phyloP scores from a whole-genome alignment of 2,329 filamentous ascomycete genomes.

The Pestalotiopsis sp. region DNA sequence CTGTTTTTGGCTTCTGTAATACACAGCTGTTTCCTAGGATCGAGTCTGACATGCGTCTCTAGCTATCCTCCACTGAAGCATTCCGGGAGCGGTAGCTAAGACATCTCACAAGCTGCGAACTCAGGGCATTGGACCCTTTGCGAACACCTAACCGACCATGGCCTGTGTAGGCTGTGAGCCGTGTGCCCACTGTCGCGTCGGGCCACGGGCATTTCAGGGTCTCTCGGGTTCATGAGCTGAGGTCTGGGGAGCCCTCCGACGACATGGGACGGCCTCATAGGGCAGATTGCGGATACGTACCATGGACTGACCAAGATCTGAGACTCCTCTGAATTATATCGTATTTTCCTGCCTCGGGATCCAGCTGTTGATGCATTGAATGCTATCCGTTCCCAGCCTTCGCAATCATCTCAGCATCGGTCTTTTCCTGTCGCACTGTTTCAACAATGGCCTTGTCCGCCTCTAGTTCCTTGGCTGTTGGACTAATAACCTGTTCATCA shows the following conservation, averaged over 20 bases:
- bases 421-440: neutral
- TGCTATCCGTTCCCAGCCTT: neutral
- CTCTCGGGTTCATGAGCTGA: neutral
- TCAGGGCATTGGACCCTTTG: neutral
- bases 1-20: too few species aligned
- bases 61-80: neutral
- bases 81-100: neutral
- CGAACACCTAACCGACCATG: neutral
- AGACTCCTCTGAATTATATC: neutral
- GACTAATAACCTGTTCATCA: neutral
- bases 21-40: too few species aligned
- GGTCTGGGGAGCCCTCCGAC: conserved; percentile 2
- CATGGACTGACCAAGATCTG: neutral
- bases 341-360: neutral
- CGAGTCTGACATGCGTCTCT: neutral
- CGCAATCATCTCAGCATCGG: neutral
- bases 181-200: neutral
- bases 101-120: neutral
- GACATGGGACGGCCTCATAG: conserved; percentile 3
- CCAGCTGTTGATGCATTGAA: neutral
- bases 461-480: neutral
- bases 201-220: neutral
- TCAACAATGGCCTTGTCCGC: neutral
- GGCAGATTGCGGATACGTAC: conserved; percentile 1
- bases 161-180: neutral